Evolutionary conservation across 2,329 filamentous ascomycete species (phyloP).

Genomic region (Lasiodiplodia theobromae): DNA sequence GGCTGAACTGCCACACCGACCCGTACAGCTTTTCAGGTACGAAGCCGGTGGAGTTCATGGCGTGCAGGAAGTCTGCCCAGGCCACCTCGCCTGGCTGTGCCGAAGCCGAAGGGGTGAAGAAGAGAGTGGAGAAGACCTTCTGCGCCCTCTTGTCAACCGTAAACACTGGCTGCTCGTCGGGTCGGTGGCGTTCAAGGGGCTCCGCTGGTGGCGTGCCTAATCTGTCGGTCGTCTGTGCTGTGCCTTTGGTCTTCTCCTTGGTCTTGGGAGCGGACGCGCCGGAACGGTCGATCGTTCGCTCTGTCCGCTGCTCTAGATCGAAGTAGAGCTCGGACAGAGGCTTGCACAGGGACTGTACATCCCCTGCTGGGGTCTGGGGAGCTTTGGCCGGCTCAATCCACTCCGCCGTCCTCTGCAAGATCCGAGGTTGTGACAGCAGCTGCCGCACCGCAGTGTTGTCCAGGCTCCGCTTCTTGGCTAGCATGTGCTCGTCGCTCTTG

Average conservation of each 20-base stretch:
- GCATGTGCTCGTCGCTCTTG: constrained; percentile 40
- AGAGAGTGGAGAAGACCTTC: constrained; percentile 55
- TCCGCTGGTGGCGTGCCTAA: not conserved
- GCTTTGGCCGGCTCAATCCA: constrained; percentile 51
- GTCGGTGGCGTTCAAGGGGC: constrained; percentile 18
- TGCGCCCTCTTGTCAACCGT: constrained; percentile 46
- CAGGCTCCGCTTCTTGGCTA: constrained; percentile 10
- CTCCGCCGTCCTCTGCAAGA: constrained; percentile 57
- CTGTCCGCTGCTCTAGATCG: constrained; percentile 33
- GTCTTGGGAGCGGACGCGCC: constrained; percentile 33
- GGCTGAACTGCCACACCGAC: constrained; percentile 67
- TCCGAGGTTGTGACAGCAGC: constrained; percentile 42
- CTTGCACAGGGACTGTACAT: constrained; percentile 25
- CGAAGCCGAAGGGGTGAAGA: constrained; percentile 44
- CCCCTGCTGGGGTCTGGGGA: not conserved
- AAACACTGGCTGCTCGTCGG: constrained; percentile 35
- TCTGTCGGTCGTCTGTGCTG: constrained; percentile 2
- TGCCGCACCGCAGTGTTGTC: constrained; percentile 31
- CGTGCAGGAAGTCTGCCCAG: constrained; percentile 63
- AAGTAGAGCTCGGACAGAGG: constrained; percentile 38
- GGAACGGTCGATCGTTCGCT: constrained; percentile 31
- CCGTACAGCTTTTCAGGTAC: constrained; percentile 64
- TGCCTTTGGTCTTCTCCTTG: constrained; percentile 38
- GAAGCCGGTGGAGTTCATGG: constrained; percentile 61
- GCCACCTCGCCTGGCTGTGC: constrained; percentile 57